These are phyloP conservation scores for Globisporangium canariense DNA, from an alignment of 352 stramenopile genomes.

Conservation along the genomic window DNA sequence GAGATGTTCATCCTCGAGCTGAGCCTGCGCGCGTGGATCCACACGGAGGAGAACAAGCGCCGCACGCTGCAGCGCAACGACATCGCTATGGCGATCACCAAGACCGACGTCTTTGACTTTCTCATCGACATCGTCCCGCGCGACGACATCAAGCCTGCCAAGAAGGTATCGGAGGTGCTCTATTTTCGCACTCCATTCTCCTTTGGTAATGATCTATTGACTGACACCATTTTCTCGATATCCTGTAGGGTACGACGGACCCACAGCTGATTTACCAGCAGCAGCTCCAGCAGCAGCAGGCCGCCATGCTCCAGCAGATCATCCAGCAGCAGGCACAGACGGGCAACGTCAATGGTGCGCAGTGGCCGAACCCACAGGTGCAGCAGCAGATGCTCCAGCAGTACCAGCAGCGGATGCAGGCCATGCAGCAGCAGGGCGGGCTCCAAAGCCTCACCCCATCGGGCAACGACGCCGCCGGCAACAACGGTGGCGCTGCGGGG, in stretches of 20 bases:
- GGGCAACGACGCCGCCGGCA: conserved; percentile 31
- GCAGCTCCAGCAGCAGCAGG: conserved; percentile 85
- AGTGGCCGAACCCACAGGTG: conserved; percentile 77
- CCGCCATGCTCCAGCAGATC: conserved; percentile 85
- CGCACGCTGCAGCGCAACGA: conserved; percentile 90
- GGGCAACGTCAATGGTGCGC: conserved; percentile 39
- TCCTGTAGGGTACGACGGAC: conserved; percentile 38
- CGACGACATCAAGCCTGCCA: conserved; percentile 85
- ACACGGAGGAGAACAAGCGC: conserved; percentile 93
- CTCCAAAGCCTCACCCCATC: conserved; percentile 43
- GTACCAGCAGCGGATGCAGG: conserved; percentile 83
- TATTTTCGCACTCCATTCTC: neutral
- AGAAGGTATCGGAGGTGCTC: conserved; percentile 39
- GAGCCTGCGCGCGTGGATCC: conserved; percentile 84
- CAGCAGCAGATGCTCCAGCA: conserved; percentile 89
- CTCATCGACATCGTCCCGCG: conserved; percentile 90
- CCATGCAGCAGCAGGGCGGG: conserved; percentile 47
- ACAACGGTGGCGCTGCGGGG: conserved; percentile 24
- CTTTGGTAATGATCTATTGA: neutral
- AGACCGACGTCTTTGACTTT: conserved; percentile 92
- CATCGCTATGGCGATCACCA: conserved; percentile 88
- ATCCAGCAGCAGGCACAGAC: conserved; percentile 78
- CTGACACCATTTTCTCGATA: neutral
- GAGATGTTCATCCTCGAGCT: conserved; percentile 94
- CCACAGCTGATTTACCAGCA: conserved; percentile 83